Conservation (phyloP, 768 basidiomycete genomes). For the Hirschioporus abietinus region DNA sequence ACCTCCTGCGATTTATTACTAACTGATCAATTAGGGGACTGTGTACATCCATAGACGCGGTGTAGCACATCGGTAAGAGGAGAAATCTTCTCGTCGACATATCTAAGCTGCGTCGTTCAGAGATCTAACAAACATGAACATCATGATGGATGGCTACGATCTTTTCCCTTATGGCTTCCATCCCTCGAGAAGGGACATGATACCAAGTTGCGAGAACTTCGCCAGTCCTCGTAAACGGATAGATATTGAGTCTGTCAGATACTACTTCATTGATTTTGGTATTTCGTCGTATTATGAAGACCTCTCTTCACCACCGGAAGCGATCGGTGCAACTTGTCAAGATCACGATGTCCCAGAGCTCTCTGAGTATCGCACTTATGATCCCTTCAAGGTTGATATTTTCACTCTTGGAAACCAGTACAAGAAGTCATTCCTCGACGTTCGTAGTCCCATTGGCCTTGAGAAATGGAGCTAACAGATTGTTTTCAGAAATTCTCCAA, state of each 20-base stretch:
- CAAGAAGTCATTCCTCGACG: slow-evolving; percentile 2
- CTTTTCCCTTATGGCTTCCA: slow-evolving; percentile 17
- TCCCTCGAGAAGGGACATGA: slow-evolving; percentile 7
- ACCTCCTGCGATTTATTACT: not conserved
- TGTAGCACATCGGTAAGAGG: slow-evolving; percentile 11
- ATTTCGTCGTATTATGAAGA: slow-evolving; percentile 10
- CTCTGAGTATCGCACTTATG: slow-evolving; percentile 13
- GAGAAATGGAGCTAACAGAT: not conserved
- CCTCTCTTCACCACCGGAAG: slow-evolving; percentile 12
- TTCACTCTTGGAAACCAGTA: slow-evolving; percentile 24
- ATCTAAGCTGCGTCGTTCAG: slow-evolving; percentile 10
- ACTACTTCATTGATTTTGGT: slow-evolving; percentile 19
- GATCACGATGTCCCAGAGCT: not conserved
- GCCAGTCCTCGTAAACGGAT: not conserved
- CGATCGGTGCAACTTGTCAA: slow-evolving; percentile 5
- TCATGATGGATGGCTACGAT: slow-evolving; percentile 21
- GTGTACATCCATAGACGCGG: slow-evolving; percentile 11
- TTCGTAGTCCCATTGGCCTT: not conserved
- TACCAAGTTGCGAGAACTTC: slow-evolving; percentile 1
- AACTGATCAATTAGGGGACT: slow-evolving; percentile 8
- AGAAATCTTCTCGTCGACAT: not conserved
- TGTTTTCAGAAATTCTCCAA: slow-evolving; percentile 1
- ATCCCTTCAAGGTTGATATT: slow-evolving; percentile 27
- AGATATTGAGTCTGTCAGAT: slow-evolving; percentile 5
- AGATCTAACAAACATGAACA: slow-evolving; percentile 18